Evolutionary conservation across 345 rosid species (phyloP).

Genomic region (Sapria himalayana): DNA sequence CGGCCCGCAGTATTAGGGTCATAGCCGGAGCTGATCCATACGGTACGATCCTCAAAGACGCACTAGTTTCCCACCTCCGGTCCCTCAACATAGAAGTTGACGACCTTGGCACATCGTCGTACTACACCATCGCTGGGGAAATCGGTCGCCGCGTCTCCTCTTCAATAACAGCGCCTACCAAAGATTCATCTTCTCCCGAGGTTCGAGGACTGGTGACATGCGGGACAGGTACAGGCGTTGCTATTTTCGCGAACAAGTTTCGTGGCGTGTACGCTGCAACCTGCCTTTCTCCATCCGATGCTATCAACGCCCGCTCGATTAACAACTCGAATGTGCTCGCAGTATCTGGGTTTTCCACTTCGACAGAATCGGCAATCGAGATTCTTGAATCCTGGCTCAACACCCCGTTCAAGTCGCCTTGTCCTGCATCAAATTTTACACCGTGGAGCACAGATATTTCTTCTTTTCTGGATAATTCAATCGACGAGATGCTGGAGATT

Average conservation of each 20-base stretch:
- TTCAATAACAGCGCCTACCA: slow-evolving; percentile 3
- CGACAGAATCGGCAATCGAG: slow-evolving; percentile 36
- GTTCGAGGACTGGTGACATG: slow-evolving; percentile 54
- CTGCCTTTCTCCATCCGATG: slow-evolving; percentile 46
- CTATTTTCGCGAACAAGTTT: slow-evolving; percentile 80
- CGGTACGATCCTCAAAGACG: slow-evolving; percentile 46
- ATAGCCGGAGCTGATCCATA: slow-evolving; percentile 54
- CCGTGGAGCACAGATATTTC: slow-evolving; percentile 43
- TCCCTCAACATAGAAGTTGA: slow-evolving; percentile 62
- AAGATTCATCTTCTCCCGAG: slow-evolving; percentile 11
- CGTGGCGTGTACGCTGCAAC: slow-evolving; percentile 65
- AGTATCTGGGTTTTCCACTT: slow-evolving; percentile 40
- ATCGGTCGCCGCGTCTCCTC: slow-evolving; percentile 67
- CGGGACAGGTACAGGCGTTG: slow-evolving; percentile 67
- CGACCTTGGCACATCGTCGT: slow-evolving; percentile 57
- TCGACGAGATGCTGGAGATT: slow-evolving; percentile 29
- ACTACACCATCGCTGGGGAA: slow-evolving; percentile 65
- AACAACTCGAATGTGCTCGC: slow-evolving; percentile 63
- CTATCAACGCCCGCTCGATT: slow-evolving; percentile 56
- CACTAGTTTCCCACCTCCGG: slow-evolving; percentile 43
- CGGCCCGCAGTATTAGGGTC: slow-evolving; percentile 19
- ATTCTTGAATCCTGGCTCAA: slow-evolving; percentile 49
- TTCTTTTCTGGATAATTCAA: slow-evolving; percentile 30
- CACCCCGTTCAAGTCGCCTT: slow-evolving; percentile 60
- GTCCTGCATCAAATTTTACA: slow-evolving; percentile 39